These are phyloP conservation scores for Colletotrichum costaricense DNA, from an alignment of 2,329 filamentous ascomycete genomes.

Conservation along the genomic window DNA sequence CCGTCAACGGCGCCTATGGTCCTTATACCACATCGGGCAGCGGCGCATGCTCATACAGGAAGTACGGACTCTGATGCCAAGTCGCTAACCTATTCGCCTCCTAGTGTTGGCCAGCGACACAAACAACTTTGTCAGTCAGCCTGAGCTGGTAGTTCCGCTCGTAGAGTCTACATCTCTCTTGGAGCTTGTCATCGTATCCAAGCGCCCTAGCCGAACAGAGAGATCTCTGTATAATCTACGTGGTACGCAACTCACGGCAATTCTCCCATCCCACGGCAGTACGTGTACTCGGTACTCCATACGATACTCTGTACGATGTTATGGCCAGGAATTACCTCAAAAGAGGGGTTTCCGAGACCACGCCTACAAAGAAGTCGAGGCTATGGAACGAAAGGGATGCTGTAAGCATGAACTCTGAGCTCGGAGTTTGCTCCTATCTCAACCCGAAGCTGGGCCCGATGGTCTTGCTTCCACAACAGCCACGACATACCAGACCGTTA, in stretches of 20 bases:
- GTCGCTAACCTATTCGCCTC: background rate
- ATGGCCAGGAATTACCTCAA: background rate
- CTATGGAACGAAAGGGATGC: slow-evolving; percentile 12
- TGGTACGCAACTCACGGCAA: background rate
- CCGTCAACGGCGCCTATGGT: background rate
- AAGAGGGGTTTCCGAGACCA: background rate
- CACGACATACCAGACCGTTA: slow-evolving; percentile 2
- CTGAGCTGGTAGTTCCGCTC: background rate
- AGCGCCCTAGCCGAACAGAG: too few relatives aligned
- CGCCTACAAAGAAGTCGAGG: background rate
- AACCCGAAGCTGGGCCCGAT: background rate
- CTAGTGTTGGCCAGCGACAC: background rate
- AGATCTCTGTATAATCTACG: background rate
- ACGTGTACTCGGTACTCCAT: background rate
- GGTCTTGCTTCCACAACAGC: background rate
- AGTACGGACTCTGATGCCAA: background rate
- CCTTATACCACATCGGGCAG: background rate
- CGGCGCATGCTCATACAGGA: background rate
- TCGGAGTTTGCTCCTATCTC: background rate
- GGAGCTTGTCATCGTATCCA: background rate
- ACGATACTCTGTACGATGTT: background rate
- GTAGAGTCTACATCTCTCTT: background rate
- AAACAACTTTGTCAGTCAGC: background rate
- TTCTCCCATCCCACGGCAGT: background rate
- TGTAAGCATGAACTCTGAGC: background rate